Conservation (phyloP, 805 yeast species). For the Ogataea philodendri region DNA sequence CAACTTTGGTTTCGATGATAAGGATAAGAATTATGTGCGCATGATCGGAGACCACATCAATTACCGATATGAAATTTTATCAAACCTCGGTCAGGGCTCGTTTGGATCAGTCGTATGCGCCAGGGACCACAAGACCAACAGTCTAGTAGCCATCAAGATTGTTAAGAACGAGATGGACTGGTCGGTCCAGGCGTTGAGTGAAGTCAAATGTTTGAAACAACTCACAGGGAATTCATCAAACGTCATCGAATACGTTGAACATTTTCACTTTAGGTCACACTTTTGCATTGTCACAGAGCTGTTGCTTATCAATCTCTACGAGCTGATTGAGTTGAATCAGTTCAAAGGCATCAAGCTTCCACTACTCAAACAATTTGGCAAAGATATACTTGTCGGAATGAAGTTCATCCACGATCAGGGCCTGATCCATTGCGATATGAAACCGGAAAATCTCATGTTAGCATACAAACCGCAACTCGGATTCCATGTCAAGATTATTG, state of each 20-base stretch:
- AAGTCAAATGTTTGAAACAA: constrained; percentile 61
- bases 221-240: constrained; percentile 36
- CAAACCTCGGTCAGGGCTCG: constrained; percentile 70
- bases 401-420: constrained; percentile 52
- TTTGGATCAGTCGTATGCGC: constrained; percentile 78
- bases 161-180: constrained; percentile 71
- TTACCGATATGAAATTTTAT: constrained; percentile 64
- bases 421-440: constrained; percentile 80
- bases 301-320: constrained; percentile 63
- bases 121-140: constrained; percentile 59
- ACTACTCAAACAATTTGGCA: constrained; percentile 45
- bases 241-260: constrained; percentile 58
- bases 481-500: constrained; percentile 60
- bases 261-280: constrained; percentile 78
- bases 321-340: constrained; percentile 48
- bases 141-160: constrained; percentile 69
- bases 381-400: constrained; percentile 58
- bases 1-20: constrained; percentile 75
- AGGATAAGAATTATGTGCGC: constrained; percentile 57
- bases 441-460: constrained; percentile 77
- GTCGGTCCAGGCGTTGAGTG: constrained; percentile 75
- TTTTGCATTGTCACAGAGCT: constrained; percentile 78
- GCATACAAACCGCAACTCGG: constrained; percentile 38
- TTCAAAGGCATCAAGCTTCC: constrained; percentile 48
- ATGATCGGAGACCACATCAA: constrained; percentile 67